phyloP scores from a whole-genome alignment of 2,329 filamentous ascomycete species.

The Colletotrichum musicola region DNA sequence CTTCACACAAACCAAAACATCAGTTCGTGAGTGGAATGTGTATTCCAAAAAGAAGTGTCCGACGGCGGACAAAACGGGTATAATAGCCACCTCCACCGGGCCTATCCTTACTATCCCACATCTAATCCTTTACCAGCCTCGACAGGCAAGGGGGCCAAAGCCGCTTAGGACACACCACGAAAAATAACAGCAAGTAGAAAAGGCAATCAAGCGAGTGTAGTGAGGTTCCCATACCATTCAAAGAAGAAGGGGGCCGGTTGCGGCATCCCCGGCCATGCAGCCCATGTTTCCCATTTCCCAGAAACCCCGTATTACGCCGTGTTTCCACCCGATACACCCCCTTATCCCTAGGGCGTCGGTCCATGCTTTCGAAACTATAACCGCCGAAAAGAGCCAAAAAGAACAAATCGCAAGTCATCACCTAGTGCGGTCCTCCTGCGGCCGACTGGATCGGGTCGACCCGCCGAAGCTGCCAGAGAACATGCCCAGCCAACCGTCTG shows the following conservation, averaged over 20 bases:
- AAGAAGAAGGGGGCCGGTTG: constrained; percentile 10
- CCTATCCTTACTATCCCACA: not conserved
- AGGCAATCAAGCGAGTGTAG: constrained; percentile 34
- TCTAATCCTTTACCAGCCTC: not conserved
- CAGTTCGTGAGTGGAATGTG: constrained; percentile 5
- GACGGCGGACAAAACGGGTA: constrained; percentile 25
- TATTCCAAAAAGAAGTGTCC: constrained; percentile 31
- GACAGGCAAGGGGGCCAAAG: not conserved
- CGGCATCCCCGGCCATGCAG: constrained; percentile 21
- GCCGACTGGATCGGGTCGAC: constrained; percentile 27
- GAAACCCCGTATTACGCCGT: constrained; percentile 35
- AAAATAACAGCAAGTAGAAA: not conserved
- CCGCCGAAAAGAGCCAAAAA: constrained; percentile 8
- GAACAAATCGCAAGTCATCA: constrained; percentile 12
- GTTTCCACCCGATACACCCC: not conserved
- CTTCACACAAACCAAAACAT: not conserved
- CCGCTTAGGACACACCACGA: not conserved
- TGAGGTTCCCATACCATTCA: constrained; percentile 18
- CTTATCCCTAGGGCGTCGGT: not conserved
- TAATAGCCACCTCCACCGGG: constrained; percentile 31
- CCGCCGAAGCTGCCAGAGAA: constrained; percentile 48
- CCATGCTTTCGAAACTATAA: constrained; percentile 18
- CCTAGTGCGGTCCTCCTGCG: constrained; percentile 35
- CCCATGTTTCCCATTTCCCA: constrained; percentile 5
- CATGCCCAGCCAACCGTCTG: constrained; percentile 54